phyloP scores from a whole-genome alignment of 352 stramenopile genomes.

The Phytopythium chamaehyphon region DNA sequence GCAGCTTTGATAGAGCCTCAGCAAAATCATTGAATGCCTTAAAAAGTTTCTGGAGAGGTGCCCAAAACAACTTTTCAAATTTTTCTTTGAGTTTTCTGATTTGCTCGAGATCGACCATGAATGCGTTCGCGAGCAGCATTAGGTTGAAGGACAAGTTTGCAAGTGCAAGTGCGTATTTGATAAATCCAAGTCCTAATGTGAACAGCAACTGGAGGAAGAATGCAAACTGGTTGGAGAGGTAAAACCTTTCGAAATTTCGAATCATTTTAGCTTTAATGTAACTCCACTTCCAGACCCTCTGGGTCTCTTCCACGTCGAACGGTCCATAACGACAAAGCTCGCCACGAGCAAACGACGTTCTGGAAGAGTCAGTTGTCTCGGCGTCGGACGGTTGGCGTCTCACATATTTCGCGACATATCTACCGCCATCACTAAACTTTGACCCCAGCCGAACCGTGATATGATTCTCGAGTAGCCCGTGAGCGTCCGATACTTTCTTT shows the following conservation, averaged over 20 bases:
- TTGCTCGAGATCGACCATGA: constrained; percentile 14
- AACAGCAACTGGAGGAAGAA: constrained; percentile 13
- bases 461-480: too few species aligned
- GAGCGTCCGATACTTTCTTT: too few species aligned
- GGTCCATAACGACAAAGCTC: constrained; percentile 48
- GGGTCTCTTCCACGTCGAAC: constrained; percentile 27
- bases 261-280: too few species aligned
- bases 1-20: constrained; percentile 14
- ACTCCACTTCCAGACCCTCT: not conserved
- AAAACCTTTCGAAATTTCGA: not conserved
- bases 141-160: constrained; percentile 65
- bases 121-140: constrained; percentile 29
- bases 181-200: constrained; percentile 17
- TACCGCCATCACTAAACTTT: constrained; percentile 26
- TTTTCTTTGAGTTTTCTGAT: constrained; percentile 14
- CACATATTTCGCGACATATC: constrained; percentile 47
- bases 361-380: not conserved
- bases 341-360: constrained; percentile 13
- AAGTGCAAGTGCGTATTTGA: constrained; percentile 48
- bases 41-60: constrained; percentile 22
- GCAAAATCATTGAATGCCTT: constrained; percentile 23
- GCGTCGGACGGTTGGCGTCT: constrained; percentile 8
- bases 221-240: constrained; percentile 12
- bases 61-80: constrained; percentile 15
- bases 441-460: constrained; percentile 7